These are phyloP conservation scores for Areca catechu DNA, from an alignment of 176 grass and related monocot species.

Conservation along the genomic window DNA sequence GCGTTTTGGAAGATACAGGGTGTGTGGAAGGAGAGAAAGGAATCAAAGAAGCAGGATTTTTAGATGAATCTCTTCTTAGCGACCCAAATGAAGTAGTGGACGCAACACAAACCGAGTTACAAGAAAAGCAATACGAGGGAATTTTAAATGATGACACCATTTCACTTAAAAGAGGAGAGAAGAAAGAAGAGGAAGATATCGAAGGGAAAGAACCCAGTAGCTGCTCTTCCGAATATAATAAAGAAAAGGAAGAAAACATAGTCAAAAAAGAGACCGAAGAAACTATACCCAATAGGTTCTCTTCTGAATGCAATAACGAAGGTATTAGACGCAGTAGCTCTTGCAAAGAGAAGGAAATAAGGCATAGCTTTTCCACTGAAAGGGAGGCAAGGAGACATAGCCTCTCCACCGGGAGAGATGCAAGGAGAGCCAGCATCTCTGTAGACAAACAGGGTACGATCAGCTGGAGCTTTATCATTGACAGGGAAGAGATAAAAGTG, in stretches of 20 bases:
- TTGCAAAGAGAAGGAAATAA: constrained; percentile 37
- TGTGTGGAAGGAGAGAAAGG: too few species aligned
- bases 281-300: not conserved
- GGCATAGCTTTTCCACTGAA: constrained; percentile 79
- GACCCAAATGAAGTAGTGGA: too few species aligned
- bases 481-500: constrained; percentile 53
- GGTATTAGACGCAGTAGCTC: constrained; percentile 31
- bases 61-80: too few species aligned
- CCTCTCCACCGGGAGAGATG: constrained; percentile 56
- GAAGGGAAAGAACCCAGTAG: constrained; percentile 16
- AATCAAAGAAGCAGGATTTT: too few species aligned
- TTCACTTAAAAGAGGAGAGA: constrained; percentile 1
- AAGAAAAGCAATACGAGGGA: not conserved
- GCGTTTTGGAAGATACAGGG: not conserved
- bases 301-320: constrained; percentile 8
- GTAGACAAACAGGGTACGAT: constrained; percentile 28
- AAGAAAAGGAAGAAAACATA: not conserved
- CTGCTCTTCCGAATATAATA: constrained; percentile 24
- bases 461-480: constrained; percentile 84
- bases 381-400: constrained; percentile 49
- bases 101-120: not conserved
- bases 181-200: constrained; percentile 21
- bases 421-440: constrained; percentile 76
- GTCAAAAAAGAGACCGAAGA: constrained; percentile 48
- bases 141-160: not conserved